Conservation (phyloP, 1,284 basidiomycete genomes). For the Puccinia polysora region DNA sequence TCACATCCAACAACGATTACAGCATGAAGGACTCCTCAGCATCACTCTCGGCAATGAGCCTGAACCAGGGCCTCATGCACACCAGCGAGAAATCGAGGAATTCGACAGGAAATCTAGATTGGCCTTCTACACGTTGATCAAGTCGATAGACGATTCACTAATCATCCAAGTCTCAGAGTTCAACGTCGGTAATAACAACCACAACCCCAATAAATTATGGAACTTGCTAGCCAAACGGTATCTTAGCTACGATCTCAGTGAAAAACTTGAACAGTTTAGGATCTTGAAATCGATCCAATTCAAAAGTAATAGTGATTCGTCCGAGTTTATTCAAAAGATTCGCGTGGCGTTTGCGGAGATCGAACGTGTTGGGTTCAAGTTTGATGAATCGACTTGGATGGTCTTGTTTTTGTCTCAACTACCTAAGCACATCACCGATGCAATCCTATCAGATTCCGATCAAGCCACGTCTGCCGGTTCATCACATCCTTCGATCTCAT, state of each 20-base stretch:
- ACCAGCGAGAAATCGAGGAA: too few species aligned
- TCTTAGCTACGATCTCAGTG: conserved; percentile 3
- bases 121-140: conserved; percentile 23
- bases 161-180: conserved; percentile 7
- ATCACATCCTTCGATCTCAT: background rate
- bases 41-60: conserved; percentile 11
- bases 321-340: conserved; percentile 1
- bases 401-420: conserved; percentile 10
- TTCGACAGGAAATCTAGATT: too few species aligned
- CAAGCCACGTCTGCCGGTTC: background rate
- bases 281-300: conserved; percentile 1
- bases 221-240: background rate
- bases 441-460: background rate
- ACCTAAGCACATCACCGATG: background rate
- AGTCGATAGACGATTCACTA: conserved; percentile 12
- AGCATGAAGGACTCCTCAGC: conserved; percentile 15
- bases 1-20: conserved; percentile 17
- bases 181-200: conserved; percentile 16
- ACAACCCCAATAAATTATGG: conserved; percentile 22
- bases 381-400: conserved; percentile 20
- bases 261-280: conserved; percentile 5
- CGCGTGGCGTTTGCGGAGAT: conserved; percentile 1
- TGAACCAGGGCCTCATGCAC: background rate
- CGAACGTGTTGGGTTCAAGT: conserved; percentile 3
- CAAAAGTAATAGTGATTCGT: background rate